Conservation (phyloP, 345 rosid species). For the Turritis glabra region DNA sequence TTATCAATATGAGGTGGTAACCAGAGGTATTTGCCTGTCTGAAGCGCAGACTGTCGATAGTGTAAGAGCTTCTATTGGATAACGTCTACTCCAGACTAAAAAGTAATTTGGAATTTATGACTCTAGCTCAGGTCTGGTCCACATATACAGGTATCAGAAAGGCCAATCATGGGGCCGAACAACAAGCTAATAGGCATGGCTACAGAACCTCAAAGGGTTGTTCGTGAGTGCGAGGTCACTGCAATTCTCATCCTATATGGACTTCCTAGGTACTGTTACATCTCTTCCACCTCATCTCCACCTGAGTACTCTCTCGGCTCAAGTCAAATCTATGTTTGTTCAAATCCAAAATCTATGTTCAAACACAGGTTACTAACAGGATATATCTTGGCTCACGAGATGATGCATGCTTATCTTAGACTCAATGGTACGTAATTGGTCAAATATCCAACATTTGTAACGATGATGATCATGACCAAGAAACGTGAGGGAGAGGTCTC, state of each 20-base stretch:
- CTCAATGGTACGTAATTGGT: slow-evolving; percentile 56
- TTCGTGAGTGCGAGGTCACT: slow-evolving; percentile 80
- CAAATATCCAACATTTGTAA: not conserved
- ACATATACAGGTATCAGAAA: slow-evolving; percentile 50
- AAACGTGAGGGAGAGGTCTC: not conserved
- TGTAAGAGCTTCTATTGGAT: slow-evolving; percentile 47
- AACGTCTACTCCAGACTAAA: not conserved
- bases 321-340: not conserved
- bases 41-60: slow-evolving; percentile 78
- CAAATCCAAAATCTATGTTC: not conserved
- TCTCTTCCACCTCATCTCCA: not conserved
- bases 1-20: slow-evolving; percentile 73
- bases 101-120: not conserved
- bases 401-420: slow-evolving; percentile 99
- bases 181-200: slow-evolving; percentile 47
- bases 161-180: slow-evolving; percentile 56
- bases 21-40: slow-evolving; percentile 94
- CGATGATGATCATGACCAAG: not conserved
- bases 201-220: slow-evolving; percentile 67
- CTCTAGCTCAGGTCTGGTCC: not conserved
- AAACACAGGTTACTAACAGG: slow-evolving; percentile 79
- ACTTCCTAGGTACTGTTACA: slow-evolving; percentile 69
- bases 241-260: slow-evolving; percentile 92
- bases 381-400: slow-evolving; percentile 88
- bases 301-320: not conserved